Evolutionary conservation across 441 rosid genomes (phyloP).

Genomic region (Codiaeum variegatum): DNA sequence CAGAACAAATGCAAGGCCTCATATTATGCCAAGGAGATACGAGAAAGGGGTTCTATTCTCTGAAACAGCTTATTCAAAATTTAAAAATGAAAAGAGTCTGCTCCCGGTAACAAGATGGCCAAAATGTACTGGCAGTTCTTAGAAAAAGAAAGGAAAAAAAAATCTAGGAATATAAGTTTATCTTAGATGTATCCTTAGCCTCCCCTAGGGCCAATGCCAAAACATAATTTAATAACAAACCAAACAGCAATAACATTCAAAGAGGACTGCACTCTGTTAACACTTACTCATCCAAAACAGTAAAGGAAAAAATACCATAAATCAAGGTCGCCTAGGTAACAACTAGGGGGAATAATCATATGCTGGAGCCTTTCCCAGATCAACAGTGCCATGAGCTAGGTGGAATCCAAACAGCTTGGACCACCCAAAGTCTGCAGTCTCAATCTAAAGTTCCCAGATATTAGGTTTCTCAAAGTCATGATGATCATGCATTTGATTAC

Average conservation of each 20-base stretch:
- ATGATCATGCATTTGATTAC: too few species aligned
- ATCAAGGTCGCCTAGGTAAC: background rate
- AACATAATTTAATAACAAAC: background rate
- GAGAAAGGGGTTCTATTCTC: background rate
- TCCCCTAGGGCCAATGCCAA: background rate
- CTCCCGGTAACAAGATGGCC: background rate
- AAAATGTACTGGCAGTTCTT: background rate
- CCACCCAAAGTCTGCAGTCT: background rate
- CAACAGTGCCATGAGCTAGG: background rate
- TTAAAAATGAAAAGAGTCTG: background rate
- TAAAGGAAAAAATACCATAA: background rate
- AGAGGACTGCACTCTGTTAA: background rate
- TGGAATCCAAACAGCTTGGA: background rate
- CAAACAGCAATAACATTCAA: background rate
- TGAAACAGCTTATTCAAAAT: slow-evolving; percentile 5
- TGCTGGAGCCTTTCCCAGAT: background rate
- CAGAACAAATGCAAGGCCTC: background rate
- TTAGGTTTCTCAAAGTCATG: background rate
- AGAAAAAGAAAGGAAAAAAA: background rate
- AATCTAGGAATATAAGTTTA: background rate
- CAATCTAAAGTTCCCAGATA: background rate
- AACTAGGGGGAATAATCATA: background rate
- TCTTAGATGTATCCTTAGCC: background rate
- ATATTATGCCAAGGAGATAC: background rate
- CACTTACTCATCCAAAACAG: background rate